These are phyloP conservation scores for Phytophthora melonis DNA, from an alignment of 352 stramenopile species.

Conservation along the genomic window DNA sequence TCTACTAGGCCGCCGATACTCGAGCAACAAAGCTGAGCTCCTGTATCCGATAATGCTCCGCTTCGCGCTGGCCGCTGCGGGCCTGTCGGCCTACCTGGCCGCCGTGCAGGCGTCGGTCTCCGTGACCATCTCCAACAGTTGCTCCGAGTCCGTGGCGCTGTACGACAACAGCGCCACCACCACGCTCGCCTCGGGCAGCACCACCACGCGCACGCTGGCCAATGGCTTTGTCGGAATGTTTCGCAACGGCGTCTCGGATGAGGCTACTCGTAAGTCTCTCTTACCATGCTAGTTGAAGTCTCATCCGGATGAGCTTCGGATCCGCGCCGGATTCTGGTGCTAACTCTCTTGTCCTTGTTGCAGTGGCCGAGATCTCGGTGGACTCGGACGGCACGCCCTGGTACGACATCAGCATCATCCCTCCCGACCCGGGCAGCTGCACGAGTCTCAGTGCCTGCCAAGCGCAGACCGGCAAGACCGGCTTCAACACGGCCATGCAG, in stretches of 20 bases:
- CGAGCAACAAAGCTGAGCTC: not conserved
- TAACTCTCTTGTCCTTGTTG: conserved; percentile 19
- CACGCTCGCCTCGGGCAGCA: conserved; percentile 47
- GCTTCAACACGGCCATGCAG: conserved; percentile 72
- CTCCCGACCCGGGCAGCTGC: conserved; percentile 51
- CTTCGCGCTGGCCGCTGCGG: conserved; percentile 27
- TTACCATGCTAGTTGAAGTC: conserved; percentile 4
- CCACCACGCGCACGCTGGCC: conserved; percentile 49
- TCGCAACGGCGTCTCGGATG: conserved; percentile 50
- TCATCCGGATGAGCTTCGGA: conserved; percentile 15
- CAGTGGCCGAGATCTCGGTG: conserved; percentile 63
- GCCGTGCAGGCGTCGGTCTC: conserved; percentile 41
- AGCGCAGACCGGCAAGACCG: conserved; percentile 53
- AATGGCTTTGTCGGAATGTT: conserved; percentile 66
- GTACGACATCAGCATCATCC: conserved; percentile 73
- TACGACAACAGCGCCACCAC: conserved; percentile 67
- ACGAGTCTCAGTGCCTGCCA: conserved; percentile 57
- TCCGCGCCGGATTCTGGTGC: conserved; percentile 12
- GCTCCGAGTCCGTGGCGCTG: conserved; percentile 55
- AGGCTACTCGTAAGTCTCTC: conserved; percentile 47
- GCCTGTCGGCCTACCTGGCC: conserved; percentile 31
- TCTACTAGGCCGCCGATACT: conserved; percentile 33
- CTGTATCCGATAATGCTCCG: conserved; percentile 22
- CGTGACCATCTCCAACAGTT: conserved; percentile 55
- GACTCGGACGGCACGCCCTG: conserved; percentile 50